Conservation (phyloP, 805 yeast species). For the Sungouiella blattae region DNA sequence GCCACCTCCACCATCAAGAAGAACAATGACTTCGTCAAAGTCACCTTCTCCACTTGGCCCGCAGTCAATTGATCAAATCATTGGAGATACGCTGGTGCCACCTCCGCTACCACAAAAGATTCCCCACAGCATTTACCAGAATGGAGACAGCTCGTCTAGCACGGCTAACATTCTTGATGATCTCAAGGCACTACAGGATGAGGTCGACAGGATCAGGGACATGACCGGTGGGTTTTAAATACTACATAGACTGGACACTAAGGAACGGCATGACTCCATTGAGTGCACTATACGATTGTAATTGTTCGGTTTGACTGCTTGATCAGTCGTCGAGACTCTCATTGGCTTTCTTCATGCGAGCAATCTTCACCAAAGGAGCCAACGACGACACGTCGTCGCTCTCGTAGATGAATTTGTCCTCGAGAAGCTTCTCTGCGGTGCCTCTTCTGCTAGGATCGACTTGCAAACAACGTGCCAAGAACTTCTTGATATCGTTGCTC, state of each 20-base stretch:
- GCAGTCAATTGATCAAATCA: neutral
- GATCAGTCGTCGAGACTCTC: slow-evolving; percentile 18
- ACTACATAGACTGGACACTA: too few species aligned
- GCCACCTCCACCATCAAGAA: slow-evolving; percentile 41
- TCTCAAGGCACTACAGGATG: slow-evolving; percentile 63
- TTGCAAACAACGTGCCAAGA: slow-evolving; percentile 73
- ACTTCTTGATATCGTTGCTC: slow-evolving; percentile 60
- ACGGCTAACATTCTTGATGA: slow-evolving; percentile 59
- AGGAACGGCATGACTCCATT: too few species aligned
- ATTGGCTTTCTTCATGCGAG: slow-evolving; percentile 58
- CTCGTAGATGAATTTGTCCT: slow-evolving; percentile 59
- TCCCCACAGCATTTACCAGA: slow-evolving; percentile 10
- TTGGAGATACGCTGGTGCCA: slow-evolving; percentile 3
- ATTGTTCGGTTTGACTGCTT: too few species aligned
- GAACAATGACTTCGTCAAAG: too few species aligned
- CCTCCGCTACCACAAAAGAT: slow-evolving; percentile 15
- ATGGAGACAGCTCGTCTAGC: slow-evolving; percentile 18
- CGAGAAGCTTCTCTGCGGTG: slow-evolving; percentile 67
- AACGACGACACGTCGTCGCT: slow-evolving; percentile 61
- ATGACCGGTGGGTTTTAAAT: slow-evolving; percentile 43
- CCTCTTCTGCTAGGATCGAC: slow-evolving; percentile 83
- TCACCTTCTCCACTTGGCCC: slow-evolving; percentile 6
- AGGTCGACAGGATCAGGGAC: slow-evolving; percentile 55
- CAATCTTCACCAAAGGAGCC: slow-evolving; percentile 72
- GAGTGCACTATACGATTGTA: too few species aligned